These are phyloP conservation scores for Cercospora nicotianae DNA, from an alignment of 2,329 filamentous ascomycete species.

Conservation along the genomic window DNA sequence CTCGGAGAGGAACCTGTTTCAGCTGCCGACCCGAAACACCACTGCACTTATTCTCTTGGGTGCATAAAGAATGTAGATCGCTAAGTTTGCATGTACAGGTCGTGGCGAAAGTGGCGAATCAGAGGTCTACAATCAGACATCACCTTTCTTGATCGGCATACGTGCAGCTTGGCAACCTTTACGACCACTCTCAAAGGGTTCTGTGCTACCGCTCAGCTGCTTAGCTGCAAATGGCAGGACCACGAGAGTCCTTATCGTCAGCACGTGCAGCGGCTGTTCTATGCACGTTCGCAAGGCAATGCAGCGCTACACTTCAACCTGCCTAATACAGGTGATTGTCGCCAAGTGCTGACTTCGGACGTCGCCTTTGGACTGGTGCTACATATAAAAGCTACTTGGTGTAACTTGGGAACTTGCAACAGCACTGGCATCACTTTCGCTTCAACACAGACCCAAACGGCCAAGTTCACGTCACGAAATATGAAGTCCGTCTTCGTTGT, in stretches of 20 bases:
- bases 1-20: constrained; percentile 19
- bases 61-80: constrained; percentile 24
- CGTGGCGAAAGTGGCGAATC: constrained; percentile 20
- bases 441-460: background rate
- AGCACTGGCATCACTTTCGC: background rate
- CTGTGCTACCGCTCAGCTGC: constrained; percentile 11
- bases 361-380: background rate
- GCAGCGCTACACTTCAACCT: constrained; percentile 11
- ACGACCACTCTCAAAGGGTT: background rate
- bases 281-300: constrained; percentile 12
- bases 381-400: background rate
- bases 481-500: constrained; percentile 28
- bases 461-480: background rate
- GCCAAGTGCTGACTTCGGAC: constrained; percentile 10
- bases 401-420: background rate
- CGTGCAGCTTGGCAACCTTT: constrained; percentile 23
- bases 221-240: constrained; percentile 15
- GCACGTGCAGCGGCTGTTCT: constrained; percentile 20
- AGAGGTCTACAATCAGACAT: background rate
- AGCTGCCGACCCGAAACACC: constrained; percentile 13
- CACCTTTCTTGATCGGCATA: constrained; percentile 21
- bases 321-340: constrained; percentile 16
- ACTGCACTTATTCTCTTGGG: constrained; percentile 15
- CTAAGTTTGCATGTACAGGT: constrained; percentile 12
- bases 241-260: constrained; percentile 19